Conservation (phyloP, 73 alveolate genomes). For the Tetrahymena thermophila region DNA sequence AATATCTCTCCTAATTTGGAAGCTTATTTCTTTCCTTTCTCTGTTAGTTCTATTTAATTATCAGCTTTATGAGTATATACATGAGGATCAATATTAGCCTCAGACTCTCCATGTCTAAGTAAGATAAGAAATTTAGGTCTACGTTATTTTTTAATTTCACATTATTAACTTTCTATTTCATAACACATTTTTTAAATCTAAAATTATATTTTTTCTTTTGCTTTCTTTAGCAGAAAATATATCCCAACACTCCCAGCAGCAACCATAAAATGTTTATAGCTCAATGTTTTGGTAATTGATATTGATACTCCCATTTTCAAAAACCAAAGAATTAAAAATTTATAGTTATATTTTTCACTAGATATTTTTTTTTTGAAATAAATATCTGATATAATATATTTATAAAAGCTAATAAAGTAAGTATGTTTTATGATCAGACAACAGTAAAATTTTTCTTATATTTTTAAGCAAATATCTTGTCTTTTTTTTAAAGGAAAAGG, state of each 20-base stretch:
- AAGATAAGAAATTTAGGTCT: neutral
- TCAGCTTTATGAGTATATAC: neutral
- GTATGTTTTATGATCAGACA: neutral
- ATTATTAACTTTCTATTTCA: neutral
- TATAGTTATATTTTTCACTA: too few species aligned
- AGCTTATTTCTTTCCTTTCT: neutral
- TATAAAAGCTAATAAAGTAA: neutral
- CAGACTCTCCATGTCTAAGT: neutral
- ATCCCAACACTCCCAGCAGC: neutral
- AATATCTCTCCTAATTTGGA: neutral
- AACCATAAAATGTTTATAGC: neutral
- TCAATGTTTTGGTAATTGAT: neutral
- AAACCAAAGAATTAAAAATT: too few species aligned
- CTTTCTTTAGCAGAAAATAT: neutral
- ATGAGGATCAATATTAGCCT: neutral
- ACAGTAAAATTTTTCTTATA: neutral
- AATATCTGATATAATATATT: neutral
- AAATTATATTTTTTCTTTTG: neutral
- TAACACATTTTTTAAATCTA: neutral
- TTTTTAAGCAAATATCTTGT: neutral
- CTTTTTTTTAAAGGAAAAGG: too few species aligned
- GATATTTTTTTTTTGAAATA: too few species aligned
- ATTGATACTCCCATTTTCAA: neutral
- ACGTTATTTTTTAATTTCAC: neutral
- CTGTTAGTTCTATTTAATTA: neutral